A percentile compares a stretch with the other conserved stretches of the same genome.
Evolutionary conservation across 257 asterid species (phyloP).

Genomic region (Fraxinus excelsior): DNA sequence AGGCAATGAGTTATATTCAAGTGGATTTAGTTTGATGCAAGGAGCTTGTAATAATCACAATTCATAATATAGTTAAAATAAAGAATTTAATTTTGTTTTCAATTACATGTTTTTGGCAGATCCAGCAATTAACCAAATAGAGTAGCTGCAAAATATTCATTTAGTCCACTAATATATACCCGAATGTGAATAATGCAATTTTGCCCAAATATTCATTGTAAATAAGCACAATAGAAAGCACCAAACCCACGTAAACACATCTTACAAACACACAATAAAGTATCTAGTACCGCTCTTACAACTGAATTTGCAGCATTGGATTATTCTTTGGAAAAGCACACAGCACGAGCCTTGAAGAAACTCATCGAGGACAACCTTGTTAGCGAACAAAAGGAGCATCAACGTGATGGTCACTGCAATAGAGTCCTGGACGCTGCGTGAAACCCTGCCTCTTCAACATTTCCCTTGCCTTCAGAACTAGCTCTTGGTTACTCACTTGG

Average conservation of each 20-base stretch:
- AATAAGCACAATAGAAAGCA: constrained; percentile 12
- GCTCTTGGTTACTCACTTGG: constrained; percentile 57
- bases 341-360: not conserved
- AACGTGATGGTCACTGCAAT: constrained; percentile 74
- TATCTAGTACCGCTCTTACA: not conserved
- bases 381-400: constrained; percentile 84
- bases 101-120: not conserved
- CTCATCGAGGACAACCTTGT: not conserved
- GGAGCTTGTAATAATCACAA: constrained; percentile 1
- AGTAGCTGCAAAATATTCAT: not conserved
- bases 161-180: not conserved
- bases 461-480: constrained; percentile 72
- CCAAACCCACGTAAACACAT: not conserved
- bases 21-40: not conserved
- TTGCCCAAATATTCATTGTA: constrained; percentile 7
- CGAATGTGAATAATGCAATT: constrained; percentile 5
- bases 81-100: not conserved
- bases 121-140: not conserved
- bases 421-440: constrained; percentile 87
- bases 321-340: not conserved
- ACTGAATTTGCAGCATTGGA: not conserved
- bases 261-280: not conserved
- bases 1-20: constrained; percentile 18
- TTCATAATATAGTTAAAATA: constrained; percentile 22
- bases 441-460: constrained; percentile 77